These are phyloP conservation scores for Trichophyton simii DNA, from an alignment of 2,329 filamentous ascomycete genomes.

Conservation along the genomic window DNA sequence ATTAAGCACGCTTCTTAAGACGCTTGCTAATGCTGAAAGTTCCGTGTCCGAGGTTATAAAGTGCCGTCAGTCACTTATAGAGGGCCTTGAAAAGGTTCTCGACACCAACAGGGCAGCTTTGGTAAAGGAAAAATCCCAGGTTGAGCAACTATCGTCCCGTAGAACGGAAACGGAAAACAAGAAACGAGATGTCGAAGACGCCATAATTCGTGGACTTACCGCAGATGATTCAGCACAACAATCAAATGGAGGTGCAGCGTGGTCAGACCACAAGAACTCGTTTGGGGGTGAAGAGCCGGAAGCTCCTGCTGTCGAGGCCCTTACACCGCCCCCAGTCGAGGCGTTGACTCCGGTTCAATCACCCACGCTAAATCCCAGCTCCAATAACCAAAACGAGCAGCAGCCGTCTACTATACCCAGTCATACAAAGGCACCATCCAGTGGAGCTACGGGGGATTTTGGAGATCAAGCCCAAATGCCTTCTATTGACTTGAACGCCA, in stretches of 20 bases:
- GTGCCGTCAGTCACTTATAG: slow-evolving; percentile 63
- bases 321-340: slow-evolving; percentile 69
- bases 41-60: slow-evolving; percentile 84
- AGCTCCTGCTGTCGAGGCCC: slow-evolving; percentile 18
- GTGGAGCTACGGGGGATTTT: background rate
- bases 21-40: slow-evolving; percentile 73
- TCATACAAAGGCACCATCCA: background rate
- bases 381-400: background rate
- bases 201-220: slow-evolving; percentile 73
- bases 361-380: slow-evolving; percentile 25
- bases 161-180: slow-evolving; percentile 63
- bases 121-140: slow-evolving; percentile 53
- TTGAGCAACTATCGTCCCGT: slow-evolving; percentile 52
- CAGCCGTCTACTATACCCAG: background rate
- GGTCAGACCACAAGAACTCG: slow-evolving; percentile 1
- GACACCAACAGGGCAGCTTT: slow-evolving; percentile 59
- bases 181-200: slow-evolving; percentile 79
- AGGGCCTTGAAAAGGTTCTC: slow-evolving; percentile 70
- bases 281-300: slow-evolving; percentile 3
- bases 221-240: slow-evolving; percentile 43
- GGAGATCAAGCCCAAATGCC: background rate
- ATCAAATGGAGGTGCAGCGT: slow-evolving; percentile 19
- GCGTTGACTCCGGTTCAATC: slow-evolving; percentile 55
- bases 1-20: slow-evolving; percentile 79
- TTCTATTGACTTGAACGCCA: background rate